These are phyloP conservation scores for Melaleuca alternifolia DNA, from an alignment of 345 rosid genomes.

Conservation along the genomic window DNA sequence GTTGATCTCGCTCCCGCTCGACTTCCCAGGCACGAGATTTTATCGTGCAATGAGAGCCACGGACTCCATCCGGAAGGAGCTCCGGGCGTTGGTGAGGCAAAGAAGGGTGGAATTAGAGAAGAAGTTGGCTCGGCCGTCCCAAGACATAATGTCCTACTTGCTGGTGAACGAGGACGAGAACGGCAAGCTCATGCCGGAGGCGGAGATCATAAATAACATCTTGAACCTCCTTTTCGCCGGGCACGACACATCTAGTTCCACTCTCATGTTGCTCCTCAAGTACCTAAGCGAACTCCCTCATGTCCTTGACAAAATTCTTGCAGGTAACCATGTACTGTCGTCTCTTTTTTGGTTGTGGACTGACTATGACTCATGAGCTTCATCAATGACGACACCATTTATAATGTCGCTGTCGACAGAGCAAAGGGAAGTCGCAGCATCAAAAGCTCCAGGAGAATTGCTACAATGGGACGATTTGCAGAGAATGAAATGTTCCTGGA, in stretches of 20 bases:
- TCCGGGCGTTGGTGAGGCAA: conserved; percentile 1
- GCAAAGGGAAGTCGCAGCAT: conserved; percentile 8
- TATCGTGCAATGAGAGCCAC: conserved; percentile 8
- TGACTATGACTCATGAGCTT: background rate
- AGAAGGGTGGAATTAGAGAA: conserved; percentile 7
- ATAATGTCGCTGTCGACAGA: background rate
- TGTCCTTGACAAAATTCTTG: conserved; percentile 5
- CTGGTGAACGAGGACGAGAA: conserved; percentile 5
- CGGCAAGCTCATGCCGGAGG: conserved; percentile 18
- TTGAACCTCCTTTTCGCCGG: conserved; percentile 17
- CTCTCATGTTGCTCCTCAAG: conserved; percentile 9
- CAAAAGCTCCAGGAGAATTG: conserved; percentile 7
- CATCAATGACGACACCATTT: background rate
- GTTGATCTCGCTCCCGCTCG: background rate
- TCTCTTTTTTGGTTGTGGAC: background rate
- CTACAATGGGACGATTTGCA: conserved; percentile 12
- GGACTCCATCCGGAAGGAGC: conserved; percentile 7
- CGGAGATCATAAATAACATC: conserved; percentile 18
- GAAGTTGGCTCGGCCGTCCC: background rate
- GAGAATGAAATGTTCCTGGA: conserved; percentile 18
- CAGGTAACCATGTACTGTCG: background rate
- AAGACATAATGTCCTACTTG: conserved; percentile 15
- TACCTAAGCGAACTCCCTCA: conserved; percentile 16
- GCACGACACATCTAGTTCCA: conserved; percentile 12
- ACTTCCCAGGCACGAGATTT: conserved; percentile 17